A percentile compares a stretch with the other conserved stretches of the same genome.
Conservation (phyloP, 352 stramenopile species). For the Halophytophthora batemanensis region DNA sequence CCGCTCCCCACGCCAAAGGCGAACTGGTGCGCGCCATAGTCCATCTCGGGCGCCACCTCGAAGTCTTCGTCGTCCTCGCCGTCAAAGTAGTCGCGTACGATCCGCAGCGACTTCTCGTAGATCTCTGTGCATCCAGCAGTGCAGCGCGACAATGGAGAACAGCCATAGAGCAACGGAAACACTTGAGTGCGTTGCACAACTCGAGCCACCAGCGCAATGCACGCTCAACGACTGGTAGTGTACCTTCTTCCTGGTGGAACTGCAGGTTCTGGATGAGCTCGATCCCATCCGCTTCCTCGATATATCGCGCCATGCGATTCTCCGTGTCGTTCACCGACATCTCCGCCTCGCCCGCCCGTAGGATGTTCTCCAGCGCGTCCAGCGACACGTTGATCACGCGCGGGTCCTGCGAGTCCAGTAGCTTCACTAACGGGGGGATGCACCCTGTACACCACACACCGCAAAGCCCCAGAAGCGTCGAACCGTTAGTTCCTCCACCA, state of each 20-base stretch:
- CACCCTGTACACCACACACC: conserved; percentile 57
- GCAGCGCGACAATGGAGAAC: conserved; percentile 5
- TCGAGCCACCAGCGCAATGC: conserved; percentile 47
- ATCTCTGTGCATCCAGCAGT: conserved; percentile 50
- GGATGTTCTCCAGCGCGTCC: conserved; percentile 96
- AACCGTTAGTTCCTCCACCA: neutral
- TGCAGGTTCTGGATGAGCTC: conserved; percentile 98
- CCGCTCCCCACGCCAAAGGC: conserved; percentile 43
- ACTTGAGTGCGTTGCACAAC: conserved; percentile 5
- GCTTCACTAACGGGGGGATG: conserved; percentile 95
- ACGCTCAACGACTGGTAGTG: no score
- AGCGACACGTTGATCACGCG: conserved; percentile 97
- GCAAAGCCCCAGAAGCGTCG: neutral
- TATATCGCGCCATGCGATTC: conserved; percentile 95
- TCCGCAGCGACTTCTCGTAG: conserved; percentile 93
- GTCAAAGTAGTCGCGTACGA: conserved; percentile 97
- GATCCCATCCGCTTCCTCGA: conserved; percentile 95
- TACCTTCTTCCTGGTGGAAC: conserved; percentile 96
- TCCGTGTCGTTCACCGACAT: conserved; percentile 70
- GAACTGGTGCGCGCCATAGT: conserved; percentile 54
- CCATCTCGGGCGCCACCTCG: conserved; percentile 50
- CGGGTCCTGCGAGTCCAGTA: conserved; percentile 90
- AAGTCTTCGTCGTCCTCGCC: conserved; percentile 96
- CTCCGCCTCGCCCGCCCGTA: conserved; percentile 85
- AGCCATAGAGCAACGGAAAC: conserved; percentile 32